A percentile compares a stretch with the other conserved stretches of the same genome.
phyloP scores from a whole-genome alignment of 2,329 filamentous ascomycete genomes.

The Ophiostoma novo-ulmi region DNA sequence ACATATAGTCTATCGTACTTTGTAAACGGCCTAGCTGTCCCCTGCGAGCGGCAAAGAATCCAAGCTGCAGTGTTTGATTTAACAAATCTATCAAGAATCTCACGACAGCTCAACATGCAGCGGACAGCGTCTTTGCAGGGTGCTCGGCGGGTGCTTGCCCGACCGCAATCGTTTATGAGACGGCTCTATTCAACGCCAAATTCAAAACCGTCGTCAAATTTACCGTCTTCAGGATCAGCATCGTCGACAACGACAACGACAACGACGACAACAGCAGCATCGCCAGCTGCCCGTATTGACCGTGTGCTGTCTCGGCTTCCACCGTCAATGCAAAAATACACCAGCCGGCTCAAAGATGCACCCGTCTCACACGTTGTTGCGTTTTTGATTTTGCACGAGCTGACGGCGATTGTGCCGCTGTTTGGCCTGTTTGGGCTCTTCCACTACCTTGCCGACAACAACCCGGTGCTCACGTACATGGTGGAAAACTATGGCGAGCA shows the following conservation, averaged over 20 bases:
- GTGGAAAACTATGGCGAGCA: constrained; percentile 46
- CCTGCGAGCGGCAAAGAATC: neutral
- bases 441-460: constrained; percentile 56
- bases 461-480: constrained; percentile 58
- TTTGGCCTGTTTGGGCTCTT: constrained; percentile 70
- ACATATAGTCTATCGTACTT: neutral
- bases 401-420: constrained; percentile 80
- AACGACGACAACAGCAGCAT: neutral
- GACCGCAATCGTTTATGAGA: neutral
- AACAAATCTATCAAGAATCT: neutral
- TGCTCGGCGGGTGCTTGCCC: neutral
- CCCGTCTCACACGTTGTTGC: constrained; percentile 78
- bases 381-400: constrained; percentile 85
- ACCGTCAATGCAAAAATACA: constrained; percentile 62
- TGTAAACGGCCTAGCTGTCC: neutral
- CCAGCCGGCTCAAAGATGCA: constrained; percentile 63
- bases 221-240: neutral
- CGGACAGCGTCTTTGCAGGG: neutral
- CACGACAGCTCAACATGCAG: neutral
- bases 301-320: constrained; percentile 55
- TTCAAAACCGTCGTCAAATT: neutral
- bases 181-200: neutral
- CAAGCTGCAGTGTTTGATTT: neutral
- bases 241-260: neutral
- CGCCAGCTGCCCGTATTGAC: constrained; percentile 32